Evolutionary conservation across 2,329 filamentous ascomycete species (phyloP).

Genomic region (Cylindrodendrum hubeiense): DNA sequence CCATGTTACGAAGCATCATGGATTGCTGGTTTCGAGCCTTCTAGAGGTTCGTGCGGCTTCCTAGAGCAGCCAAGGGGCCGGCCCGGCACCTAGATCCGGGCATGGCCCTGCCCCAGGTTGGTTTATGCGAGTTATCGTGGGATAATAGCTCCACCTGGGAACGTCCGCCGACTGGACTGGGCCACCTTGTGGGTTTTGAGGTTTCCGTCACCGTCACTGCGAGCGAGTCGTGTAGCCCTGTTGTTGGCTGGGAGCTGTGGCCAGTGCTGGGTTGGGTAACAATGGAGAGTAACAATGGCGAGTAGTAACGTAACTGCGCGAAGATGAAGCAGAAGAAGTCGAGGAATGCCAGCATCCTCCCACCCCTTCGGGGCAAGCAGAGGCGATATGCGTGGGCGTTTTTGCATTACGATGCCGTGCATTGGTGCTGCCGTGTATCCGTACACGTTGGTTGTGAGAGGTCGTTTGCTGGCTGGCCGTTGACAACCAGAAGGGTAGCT

Average conservation of each 20-base stretch:
- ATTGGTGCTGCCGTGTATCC: slow-evolving; percentile 21
- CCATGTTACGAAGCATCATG: slow-evolving; percentile 6
- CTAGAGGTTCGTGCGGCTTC: slow-evolving; percentile 25
- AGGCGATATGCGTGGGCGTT: slow-evolving; percentile 1
- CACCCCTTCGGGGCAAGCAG: neutral
- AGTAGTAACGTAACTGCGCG: neutral
- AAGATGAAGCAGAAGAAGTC: neutral
- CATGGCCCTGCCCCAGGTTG: slow-evolving; percentile 23
- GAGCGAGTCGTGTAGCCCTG: slow-evolving; percentile 14
- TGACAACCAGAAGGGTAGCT: slow-evolving; percentile 10
- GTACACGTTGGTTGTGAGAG: slow-evolving; percentile 22
- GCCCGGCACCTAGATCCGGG: slow-evolving; percentile 38
- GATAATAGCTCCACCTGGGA: slow-evolving; percentile 28
- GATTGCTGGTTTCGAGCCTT: slow-evolving; percentile 6
- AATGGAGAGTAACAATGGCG: too few species aligned
- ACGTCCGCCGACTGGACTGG: slow-evolving; percentile 24
- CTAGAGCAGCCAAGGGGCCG: slow-evolving; percentile 31
- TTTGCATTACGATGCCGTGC: slow-evolving; percentile 15
- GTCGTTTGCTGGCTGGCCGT: slow-evolving; percentile 15
- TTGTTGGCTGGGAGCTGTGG: slow-evolving; percentile 6
- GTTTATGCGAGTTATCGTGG: slow-evolving; percentile 31
- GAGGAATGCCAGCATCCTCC: neutral
- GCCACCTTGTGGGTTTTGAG: slow-evolving; percentile 28
- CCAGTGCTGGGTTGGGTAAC: slow-evolving; percentile 17
- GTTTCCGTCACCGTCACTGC: slow-evolving; percentile 11